phyloP scores from a whole-genome alignment of 2,329 filamentous ascomycete species.

The Claviceps capensis region DNA sequence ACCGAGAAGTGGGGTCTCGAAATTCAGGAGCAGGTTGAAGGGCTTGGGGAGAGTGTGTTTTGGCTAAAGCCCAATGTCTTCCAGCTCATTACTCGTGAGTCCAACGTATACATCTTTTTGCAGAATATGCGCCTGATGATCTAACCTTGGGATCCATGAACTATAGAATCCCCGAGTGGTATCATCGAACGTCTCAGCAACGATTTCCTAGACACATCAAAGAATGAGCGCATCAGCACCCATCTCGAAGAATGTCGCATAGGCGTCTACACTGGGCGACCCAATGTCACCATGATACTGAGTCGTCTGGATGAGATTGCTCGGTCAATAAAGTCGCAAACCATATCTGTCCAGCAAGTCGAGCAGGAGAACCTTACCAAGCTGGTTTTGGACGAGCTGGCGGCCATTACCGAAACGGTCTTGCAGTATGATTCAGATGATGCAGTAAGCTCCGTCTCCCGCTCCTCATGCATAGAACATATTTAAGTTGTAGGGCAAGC shows the following conservation, averaged over 20 bases:
- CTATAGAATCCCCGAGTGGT: constrained; percentile 8
- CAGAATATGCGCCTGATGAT: neutral
- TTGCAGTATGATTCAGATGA: constrained; percentile 10
- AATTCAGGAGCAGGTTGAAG: constrained; percentile 29
- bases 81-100: constrained; percentile 31
- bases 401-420: constrained; percentile 19
- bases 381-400: constrained; percentile 17
- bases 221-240: constrained; percentile 17
- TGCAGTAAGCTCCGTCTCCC: constrained; percentile 10
- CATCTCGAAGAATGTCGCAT: constrained; percentile 11
- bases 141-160: neutral
- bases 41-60: constrained; percentile 27
- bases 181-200: constrained; percentile 16
- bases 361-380: constrained; percentile 8
- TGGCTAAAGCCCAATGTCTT: constrained; percentile 27
- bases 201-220: constrained; percentile 18
- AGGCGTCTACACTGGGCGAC: constrained; percentile 18
- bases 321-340: constrained; percentile 13
- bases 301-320: constrained; percentile 21
- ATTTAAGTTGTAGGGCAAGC: neutral
- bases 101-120: neutral
- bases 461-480: neutral
- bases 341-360: constrained; percentile 13
- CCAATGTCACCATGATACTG: constrained; percentile 19
- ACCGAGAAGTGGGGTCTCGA: constrained; percentile 36